These are phyloP conservation scores for Tirmania nivea DNA, from an alignment of 495 filamentous ascomycete species.

Conservation along the genomic window DNA sequence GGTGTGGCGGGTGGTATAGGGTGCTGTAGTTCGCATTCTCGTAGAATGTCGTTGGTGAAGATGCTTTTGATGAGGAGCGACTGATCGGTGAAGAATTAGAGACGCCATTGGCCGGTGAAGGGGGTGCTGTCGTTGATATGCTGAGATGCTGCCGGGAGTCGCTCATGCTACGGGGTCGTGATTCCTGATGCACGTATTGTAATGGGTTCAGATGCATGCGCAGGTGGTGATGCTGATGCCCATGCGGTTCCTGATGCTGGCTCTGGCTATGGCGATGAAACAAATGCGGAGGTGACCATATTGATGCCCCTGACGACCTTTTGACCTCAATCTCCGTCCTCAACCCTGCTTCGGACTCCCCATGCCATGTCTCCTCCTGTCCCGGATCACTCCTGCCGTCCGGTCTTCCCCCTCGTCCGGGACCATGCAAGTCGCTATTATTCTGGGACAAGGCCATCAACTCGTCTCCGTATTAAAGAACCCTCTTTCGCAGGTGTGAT, in stretches of 20 bases:
- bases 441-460: background rate
- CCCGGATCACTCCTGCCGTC: background rate
- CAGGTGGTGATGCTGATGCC: background rate
- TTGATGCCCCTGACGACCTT: background rate
- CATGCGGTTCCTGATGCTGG: background rate
- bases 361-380: background rate
- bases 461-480: background rate
- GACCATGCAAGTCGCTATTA: background rate
- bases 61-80: background rate
- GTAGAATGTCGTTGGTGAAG: background rate
- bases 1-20: background rate
- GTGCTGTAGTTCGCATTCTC: background rate
- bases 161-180: background rate
- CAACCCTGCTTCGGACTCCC: background rate
- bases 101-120: no score
- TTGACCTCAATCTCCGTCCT: background rate
- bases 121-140: background rate
- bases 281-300: background rate
- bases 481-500: background rate
- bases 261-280: background rate
- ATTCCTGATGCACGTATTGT: no score
- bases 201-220: background rate
- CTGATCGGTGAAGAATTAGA: background rate
- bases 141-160: background rate
- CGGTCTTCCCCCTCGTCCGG: background rate